Conservation (phyloP, 805 yeast species). For the Cyberlindnera maclurae region DNA sequence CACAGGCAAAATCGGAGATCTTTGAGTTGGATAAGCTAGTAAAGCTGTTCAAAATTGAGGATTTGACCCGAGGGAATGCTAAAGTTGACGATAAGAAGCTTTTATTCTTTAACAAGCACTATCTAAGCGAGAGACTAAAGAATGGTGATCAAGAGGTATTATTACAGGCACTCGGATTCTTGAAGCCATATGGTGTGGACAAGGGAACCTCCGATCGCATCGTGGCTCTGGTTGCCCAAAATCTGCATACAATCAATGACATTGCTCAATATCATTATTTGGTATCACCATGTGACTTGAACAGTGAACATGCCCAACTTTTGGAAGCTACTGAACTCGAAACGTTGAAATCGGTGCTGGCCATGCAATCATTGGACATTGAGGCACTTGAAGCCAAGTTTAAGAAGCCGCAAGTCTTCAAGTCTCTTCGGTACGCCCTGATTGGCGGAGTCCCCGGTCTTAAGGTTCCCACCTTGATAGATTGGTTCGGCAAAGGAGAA, state of each 20-base stretch:
- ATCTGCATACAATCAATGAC: slow-evolving; percentile 48
- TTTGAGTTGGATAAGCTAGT: slow-evolving; percentile 46
- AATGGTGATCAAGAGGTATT: slow-evolving; percentile 33
- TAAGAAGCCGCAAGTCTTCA: slow-evolving; percentile 40
- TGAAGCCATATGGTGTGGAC: slow-evolving; percentile 16
- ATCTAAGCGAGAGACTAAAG: slow-evolving; percentile 40
- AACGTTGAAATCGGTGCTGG: slow-evolving; percentile 12
- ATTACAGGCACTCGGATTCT: slow-evolving; percentile 21
- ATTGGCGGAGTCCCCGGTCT: slow-evolving; percentile 68
- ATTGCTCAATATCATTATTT: slow-evolving; percentile 44
- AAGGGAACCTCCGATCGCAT: slow-evolving; percentile 32
- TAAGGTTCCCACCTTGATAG: slow-evolving; percentile 50
- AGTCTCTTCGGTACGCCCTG: slow-evolving; percentile 57
- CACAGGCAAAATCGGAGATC: slow-evolving; percentile 40
- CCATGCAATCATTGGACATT: slow-evolving; percentile 6
- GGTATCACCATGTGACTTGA: slow-evolving; percentile 27
- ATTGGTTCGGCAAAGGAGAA: slow-evolving; percentile 44
- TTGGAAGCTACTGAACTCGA: slow-evolving; percentile 14
- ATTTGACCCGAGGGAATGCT: slow-evolving; percentile 88
- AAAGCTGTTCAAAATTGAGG: slow-evolving; percentile 51
- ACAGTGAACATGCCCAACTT: slow-evolving; percentile 26
- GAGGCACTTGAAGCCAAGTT: slow-evolving; percentile 15
- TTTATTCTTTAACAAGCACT: slow-evolving; percentile 68
- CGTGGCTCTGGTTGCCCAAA: slow-evolving; percentile 38
- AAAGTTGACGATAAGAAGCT: slow-evolving; percentile 80